Base-by-base conservation (phyloP, 139 green algal species). In the Ettlia oleoabundans region DNA sequence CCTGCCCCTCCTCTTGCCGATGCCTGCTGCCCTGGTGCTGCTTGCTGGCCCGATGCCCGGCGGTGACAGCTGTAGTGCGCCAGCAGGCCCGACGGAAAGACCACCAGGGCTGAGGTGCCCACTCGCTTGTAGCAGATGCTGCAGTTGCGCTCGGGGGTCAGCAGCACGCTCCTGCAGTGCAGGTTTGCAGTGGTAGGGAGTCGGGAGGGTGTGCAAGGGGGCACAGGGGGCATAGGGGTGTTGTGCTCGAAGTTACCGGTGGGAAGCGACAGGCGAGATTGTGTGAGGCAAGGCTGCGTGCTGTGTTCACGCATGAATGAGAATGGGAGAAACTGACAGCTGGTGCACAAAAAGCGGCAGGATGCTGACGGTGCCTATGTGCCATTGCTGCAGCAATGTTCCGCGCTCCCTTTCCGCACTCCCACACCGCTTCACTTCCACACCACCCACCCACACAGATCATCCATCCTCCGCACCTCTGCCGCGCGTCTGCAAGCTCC, bases 81-180 rank as follows among this genome's bases (percentile, higher is more conserved):
- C 13, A 98, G 84, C 21, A 70, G 85, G 21, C 86, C 85, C 30
- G 91, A 85, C 0, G 94, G 92, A 79, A 95, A 93, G 13, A 90
- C 87, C n/a, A 96, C 93, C 67, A 95, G 90, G 15, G 94, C 94
- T 3, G 89, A 72, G 9, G 77, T 88, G 40, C 92, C 93, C 21
- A 98, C 91, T 19, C 94, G 85, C 86, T 97, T 97, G 85, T 95
- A 90, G 79, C 94, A 98, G 33, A 98, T 85, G 78, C 67, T 86
- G 86, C 94, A 98, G 3, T 90, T 90, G 3, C 92, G 86, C 83
- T 98, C 94, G 35, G 74, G 83, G 2, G 87, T 94, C 2, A 97
- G 83, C 40, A 88, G 37, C 28, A 97, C 76, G 42, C 73, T 82
- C 75, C 87, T 90, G 80, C 70, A 32, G 61, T 4, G 37, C 5